These are phyloP conservation scores for Bruguiera parviflora DNA, from an alignment of 345 rosid species.

Conservation along the genomic window DNA sequence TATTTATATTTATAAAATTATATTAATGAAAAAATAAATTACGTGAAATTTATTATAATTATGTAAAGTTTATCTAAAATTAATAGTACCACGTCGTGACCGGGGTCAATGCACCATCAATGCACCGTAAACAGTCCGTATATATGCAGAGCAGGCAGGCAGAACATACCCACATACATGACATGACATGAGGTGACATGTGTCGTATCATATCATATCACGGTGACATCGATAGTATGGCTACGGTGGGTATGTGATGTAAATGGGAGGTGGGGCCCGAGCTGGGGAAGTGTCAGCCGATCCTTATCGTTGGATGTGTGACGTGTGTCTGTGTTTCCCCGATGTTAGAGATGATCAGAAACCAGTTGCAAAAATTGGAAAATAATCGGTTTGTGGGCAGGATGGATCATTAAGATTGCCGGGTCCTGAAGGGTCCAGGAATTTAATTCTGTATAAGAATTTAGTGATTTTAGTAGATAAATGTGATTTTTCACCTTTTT, in stretches of 20 bases:
- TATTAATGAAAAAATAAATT: background rate
- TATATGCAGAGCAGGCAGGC: too few relatives aligned
- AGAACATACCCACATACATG: background rate
- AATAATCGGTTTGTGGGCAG: background rate
- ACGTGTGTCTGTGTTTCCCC: background rate
- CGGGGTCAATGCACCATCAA: too few relatives aligned
- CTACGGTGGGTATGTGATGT: constrained; percentile 31
- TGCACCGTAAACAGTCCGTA: too few relatives aligned
- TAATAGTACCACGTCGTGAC: background rate
- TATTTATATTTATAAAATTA: too few relatives aligned
- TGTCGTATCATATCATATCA: background rate
- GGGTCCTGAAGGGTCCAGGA: background rate
- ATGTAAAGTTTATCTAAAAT: background rate
- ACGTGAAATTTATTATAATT: background rate
- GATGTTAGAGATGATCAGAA: too few relatives aligned
- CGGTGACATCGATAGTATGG: background rate
- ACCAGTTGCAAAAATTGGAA: background rate
- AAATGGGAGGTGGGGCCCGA: constrained; percentile 21
- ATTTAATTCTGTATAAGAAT: too few relatives aligned
- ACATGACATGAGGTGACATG: constrained; percentile 19
- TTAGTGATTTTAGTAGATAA: too few relatives aligned
- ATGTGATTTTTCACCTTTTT: too few relatives aligned
- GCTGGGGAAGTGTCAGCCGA: constrained; percentile 14
- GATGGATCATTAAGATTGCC: background rate
- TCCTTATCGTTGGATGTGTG: constrained; percentile 14